Evolutionary conservation across 1,284 basidiomycete species (phyloP), one percentile per base, ranked within the genome.

Genomic region (Pulveroboletus sp.): DNA sequence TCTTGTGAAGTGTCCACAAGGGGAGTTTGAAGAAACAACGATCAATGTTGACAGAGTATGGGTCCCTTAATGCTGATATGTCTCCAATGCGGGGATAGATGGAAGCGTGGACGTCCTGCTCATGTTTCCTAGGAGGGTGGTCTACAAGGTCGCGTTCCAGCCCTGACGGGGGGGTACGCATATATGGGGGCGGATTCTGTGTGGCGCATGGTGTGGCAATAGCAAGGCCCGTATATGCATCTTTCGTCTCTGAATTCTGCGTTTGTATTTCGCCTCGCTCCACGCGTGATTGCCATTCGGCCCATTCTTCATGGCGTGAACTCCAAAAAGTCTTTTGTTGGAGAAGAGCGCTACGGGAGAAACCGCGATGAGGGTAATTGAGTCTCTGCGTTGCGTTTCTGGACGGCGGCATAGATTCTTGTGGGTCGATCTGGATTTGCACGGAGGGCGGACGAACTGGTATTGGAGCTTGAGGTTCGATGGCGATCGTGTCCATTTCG

Each of bases 61-160:
- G 78, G 65, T 88, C 83, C 33, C 79, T 79, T 35, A 89, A 68
- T 2, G 80, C 76, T 1, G 74, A 65, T 26, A 89, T 70, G 62
- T 88, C 85, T 12, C 87, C 87, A n/a, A 81, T 75, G 4, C 87
- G 79, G 12, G 87, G 87, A 63, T 83, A 84, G 38, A 87, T 79
- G 11, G 73, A 65, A n/a, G 74, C 62, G 31, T 68, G 64, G 18
- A 68, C 57, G 35, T 71, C 65, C 12, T 65, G 61, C 22, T 53
- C 49, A 29, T 38, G 58, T 39, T 52, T 63, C 38, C 29, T 62
- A 10, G 54, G 47, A 6, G 61, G 54, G 48, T 55, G 29, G 39
- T 56, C 36, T 52, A 47, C 57, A 26, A 67, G 52, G 43, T 69
- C 65, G 24, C 65, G 70, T 42, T 71, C 72, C 22, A 73, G 46